phyloP scores from a whole-genome alignment of 2,329 filamentous ascomycete species.

The Pseudophaeomoniella oleicola region DNA sequence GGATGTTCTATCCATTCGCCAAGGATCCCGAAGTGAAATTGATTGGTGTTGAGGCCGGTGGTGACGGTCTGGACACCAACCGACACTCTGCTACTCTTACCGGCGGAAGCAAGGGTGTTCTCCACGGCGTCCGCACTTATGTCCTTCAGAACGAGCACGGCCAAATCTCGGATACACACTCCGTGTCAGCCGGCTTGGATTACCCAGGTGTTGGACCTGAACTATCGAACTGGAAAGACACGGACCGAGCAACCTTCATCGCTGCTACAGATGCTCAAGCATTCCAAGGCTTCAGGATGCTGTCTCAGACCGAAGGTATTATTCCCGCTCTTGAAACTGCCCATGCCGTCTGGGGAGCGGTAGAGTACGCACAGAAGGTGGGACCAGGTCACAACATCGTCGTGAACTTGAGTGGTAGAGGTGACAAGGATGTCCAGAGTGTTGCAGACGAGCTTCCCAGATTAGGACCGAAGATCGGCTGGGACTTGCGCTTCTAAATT shows the following conservation, averaged over 20 bases:
- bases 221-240: slow-evolving; percentile 86
- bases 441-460: slow-evolving; percentile 87
- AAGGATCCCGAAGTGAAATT: slow-evolving; percentile 75
- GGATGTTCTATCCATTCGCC: slow-evolving; percentile 97
- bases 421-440: slow-evolving; percentile 97
- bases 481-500: slow-evolving; percentile 43
- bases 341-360: slow-evolving; percentile 78
- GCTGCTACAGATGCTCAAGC: slow-evolving; percentile 86
- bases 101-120: slow-evolving; percentile 75
- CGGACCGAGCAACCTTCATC: slow-evolving; percentile 68
- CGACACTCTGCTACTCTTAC: slow-evolving; percentile 80
- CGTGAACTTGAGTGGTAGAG: slow-evolving; percentile 81
- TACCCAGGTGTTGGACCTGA: slow-evolving; percentile 96
- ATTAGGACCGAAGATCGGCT: slow-evolving; percentile 74
- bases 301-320: slow-evolving; percentile 85
- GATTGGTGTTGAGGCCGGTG: slow-evolving; percentile 86
- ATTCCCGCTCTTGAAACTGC: slow-evolving; percentile 90
- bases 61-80: slow-evolving; percentile 74
- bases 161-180: slow-evolving; percentile 91
- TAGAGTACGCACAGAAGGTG: slow-evolving; percentile 89
- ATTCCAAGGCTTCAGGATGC: slow-evolving; percentile 69
- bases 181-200: slow-evolving; percentile 87
- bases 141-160: slow-evolving; percentile 85
- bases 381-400: slow-evolving; percentile 77
- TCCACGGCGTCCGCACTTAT: slow-evolving; percentile 93